A percentile compares a stretch with the other conserved stretches of the same genome.
Conservation (phyloP, 495 filamentous ascomycete genomes). For the Evernia prunastri region DNA sequence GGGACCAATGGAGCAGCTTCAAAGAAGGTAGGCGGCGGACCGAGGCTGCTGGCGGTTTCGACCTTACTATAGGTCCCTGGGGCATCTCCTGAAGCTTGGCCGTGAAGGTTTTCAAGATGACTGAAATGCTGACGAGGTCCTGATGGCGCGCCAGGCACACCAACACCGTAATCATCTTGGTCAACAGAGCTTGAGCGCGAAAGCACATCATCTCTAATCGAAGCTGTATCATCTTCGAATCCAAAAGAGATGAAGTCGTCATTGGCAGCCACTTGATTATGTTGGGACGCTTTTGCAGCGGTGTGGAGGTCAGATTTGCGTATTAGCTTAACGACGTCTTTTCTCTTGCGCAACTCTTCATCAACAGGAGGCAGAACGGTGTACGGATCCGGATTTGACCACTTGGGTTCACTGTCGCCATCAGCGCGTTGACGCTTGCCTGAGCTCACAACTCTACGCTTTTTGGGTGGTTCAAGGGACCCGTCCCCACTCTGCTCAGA, state of each 20-base stretch:
- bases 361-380: slow-evolving; percentile 71
- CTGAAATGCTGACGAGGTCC: slow-evolving; percentile 28
- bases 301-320: slow-evolving; percentile 64
- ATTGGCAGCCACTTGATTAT: slow-evolving; percentile 52
- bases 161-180: slow-evolving; percentile 8
- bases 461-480: slow-evolving; percentile 36
- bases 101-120: slow-evolving; percentile 23
- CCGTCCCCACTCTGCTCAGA: slow-evolving; percentile 8
- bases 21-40: slow-evolving; percentile 22
- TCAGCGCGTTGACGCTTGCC: slow-evolving; percentile 35
- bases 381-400: slow-evolving; percentile 94
- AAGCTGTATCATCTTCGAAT: slow-evolving; percentile 46
- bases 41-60: slow-evolving; percentile 15
- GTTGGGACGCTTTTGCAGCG: slow-evolving; percentile 35
- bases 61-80: slow-evolving; percentile 12
- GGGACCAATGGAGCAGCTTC: not conserved
- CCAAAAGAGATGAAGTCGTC: slow-evolving; percentile 83
- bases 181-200: slow-evolving; percentile 9
- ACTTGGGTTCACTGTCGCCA: slow-evolving; percentile 55
- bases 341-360: slow-evolving; percentile 57
- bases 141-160: slow-evolving; percentile 29
- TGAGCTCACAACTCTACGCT: slow-evolving; percentile 46
- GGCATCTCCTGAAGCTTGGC: not conserved
- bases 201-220: slow-evolving; percentile 11
- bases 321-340: slow-evolving; percentile 80